These are phyloP conservation scores for Coniochaeta sp. DNA, from an alignment of 2,329 filamentous ascomycete genomes.

Conservation along the genomic window DNA sequence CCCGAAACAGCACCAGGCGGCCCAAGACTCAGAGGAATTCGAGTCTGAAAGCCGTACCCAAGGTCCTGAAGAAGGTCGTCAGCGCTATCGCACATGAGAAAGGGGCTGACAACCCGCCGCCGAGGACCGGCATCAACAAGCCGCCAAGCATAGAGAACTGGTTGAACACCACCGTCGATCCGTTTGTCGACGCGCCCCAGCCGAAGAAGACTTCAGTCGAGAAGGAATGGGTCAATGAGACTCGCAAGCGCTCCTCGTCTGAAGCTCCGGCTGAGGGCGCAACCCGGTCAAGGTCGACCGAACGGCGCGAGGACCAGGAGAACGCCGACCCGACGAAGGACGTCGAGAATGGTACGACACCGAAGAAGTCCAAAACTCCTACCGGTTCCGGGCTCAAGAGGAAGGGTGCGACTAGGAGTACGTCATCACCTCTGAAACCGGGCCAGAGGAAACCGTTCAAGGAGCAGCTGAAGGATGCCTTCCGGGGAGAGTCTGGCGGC, in stretches of 20 bases:
- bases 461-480: conserved; percentile 53
- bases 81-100: conserved; percentile 55
- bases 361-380: conserved; percentile 21
- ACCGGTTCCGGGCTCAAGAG: conserved; percentile 38
- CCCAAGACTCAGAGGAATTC: conserved; percentile 43
- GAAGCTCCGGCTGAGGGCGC: conserved; percentile 12
- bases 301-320: conserved; percentile 5
- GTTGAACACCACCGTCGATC: conserved; percentile 55
- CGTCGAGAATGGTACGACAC: conserved; percentile 15
- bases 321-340: conserved; percentile 6
- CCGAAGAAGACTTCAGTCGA: conserved; percentile 25
- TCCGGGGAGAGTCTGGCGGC: conserved; percentile 51
- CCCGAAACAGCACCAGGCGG: conserved; percentile 28
- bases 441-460: conserved; percentile 42
- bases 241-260: conserved; percentile 17
- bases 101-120: conserved; percentile 41
- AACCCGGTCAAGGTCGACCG: background rate
- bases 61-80: conserved; percentile 57
- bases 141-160: conserved; percentile 59
- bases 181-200: conserved; percentile 43
- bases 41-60: conserved; percentile 54
- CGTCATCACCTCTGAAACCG: conserved; percentile 40
- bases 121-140: conserved; percentile 43
- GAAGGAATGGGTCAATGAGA: conserved; percentile 25
- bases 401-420: conserved; percentile 45